Evolutionary conservation across 257 asterid species (phyloP).

Genomic region (Nicotiana benthamiana): DNA sequence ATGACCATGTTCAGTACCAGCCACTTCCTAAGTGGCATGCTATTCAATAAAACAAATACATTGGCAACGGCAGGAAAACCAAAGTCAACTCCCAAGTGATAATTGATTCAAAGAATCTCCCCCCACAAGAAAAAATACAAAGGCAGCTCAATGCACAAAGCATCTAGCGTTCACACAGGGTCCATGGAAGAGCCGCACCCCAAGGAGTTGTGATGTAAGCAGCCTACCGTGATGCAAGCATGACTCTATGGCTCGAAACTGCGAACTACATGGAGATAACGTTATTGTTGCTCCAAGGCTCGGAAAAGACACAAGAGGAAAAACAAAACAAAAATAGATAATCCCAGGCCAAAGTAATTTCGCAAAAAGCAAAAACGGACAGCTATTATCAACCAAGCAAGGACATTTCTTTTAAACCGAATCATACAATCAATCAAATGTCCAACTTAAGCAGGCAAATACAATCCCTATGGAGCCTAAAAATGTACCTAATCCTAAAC

Average conservation of each 20-base stretch:
- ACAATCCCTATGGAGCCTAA: background rate
- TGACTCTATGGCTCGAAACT: too few species aligned
- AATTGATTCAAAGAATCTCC: background rate
- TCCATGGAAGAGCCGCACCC: too few species aligned
- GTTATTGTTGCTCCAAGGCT: too few species aligned
- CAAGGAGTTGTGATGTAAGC: too few species aligned
- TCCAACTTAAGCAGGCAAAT: background rate
- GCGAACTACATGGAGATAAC: too few species aligned
- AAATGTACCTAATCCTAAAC: background rate
- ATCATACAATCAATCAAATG: background rate
- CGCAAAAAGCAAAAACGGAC: background rate
- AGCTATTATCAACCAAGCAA: background rate
- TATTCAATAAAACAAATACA: background rate
- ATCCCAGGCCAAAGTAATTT: background rate
- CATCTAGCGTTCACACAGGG: too few species aligned
- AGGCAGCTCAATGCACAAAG: too few species aligned
- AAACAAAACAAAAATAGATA: background rate
- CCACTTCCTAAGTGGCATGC: background rate
- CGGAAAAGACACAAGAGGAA: background rate
- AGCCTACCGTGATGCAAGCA: too few species aligned
- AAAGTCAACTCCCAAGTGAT: background rate
- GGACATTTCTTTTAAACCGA: background rate
- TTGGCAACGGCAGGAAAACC: background rate
- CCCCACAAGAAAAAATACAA: background rate
- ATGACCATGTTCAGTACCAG: background rate